Base-by-base conservation (phyloP, 495 filamentous ascomycete species). In the Jackrogersella multiformis region DNA sequence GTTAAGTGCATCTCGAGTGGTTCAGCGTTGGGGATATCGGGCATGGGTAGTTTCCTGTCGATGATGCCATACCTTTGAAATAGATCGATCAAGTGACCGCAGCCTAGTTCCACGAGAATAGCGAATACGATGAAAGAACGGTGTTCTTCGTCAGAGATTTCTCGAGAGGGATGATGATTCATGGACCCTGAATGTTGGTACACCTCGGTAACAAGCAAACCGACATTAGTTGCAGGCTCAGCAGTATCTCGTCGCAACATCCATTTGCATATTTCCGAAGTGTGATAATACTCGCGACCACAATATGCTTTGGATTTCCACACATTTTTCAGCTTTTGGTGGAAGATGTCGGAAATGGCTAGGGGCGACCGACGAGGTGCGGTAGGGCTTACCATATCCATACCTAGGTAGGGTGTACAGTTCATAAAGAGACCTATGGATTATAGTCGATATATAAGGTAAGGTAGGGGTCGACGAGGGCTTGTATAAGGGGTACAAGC, bases 51-150 rank as follows among this genome's bases (percentile, higher is more conserved):
- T 20, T 30, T 48, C 18, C 56, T 41, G 59, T 76, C 71, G 20
- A 55, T 54, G 23, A 73, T 60, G 2, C 21, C 15, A 28, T 58
- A 56, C 45, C 59, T 55, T 39, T 68, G 57, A 51, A 76, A 76
- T 9, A 44, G 38, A 13, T 73, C 38, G 41, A 78, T 73, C 21
- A 76, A 51, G 34, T 73, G 28, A 30, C 76, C 76, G 15, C 53
- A 55, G 15, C 52, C 58, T 39, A 77, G 49, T 13, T 72, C 58
- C 12, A 75, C 72, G 26, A 78, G 73, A 32, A 76, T 78, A 35
- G 70, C 61, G 49, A 79, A 77, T 0, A 79, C 73, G 15, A 76
- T 64, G 10, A 77, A 23, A 18, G 48, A 62, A 16, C 38, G 36
- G 5, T n/a, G 0, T 0, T 61, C 58, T 23, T 21, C 46, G 21